Evolutionary conservation across 768 basidiomycete species (phyloP).

Genomic region (Suillus paluster): DNA sequence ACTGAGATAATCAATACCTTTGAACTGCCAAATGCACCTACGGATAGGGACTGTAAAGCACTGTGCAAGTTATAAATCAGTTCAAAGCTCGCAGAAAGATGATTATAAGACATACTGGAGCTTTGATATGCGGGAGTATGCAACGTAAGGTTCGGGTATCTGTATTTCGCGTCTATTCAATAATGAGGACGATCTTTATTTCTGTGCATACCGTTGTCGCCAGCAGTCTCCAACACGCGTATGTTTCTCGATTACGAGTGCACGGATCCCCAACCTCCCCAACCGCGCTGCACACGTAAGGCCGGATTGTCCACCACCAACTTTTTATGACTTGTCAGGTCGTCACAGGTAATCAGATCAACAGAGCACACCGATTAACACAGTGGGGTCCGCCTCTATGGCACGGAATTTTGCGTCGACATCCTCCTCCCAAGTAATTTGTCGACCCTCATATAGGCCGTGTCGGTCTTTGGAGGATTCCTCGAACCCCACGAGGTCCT

Average conservation of each 20-base stretch:
- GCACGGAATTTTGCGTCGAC: not conserved
- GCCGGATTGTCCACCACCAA: conserved; percentile 66
- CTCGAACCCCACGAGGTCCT: conserved; percentile 53
- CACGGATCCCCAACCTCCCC: conserved; percentile 52
- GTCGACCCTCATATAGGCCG: no score
- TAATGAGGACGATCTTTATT: conserved; percentile 49
- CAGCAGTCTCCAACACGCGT: conserved; percentile 52
- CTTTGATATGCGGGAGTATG: no score
- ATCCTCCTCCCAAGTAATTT: not conserved
- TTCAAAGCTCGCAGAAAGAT: not conserved
- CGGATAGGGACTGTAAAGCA: conserved; percentile 52
- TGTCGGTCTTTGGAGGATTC: conserved; percentile 43
- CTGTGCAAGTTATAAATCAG: conserved; percentile 28
- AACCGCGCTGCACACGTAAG: conserved; percentile 61
- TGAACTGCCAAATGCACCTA: conserved; percentile 48
- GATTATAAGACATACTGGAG: conserved; percentile 40
- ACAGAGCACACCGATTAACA: conserved; percentile 39
- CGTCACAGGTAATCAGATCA: not conserved
- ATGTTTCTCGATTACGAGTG: conserved; percentile 57
- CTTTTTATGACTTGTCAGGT: conserved; percentile 27
- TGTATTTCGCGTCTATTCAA: conserved; percentile 14
- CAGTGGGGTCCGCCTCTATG: conserved; percentile 29
- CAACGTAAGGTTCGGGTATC: conserved; percentile 23
- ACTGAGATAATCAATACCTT: not conserved
- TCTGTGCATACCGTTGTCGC: no score